Base-by-base conservation (phyloP, 192 early-diverging fungal species). In the Umbelopsis sp. region DNA sequence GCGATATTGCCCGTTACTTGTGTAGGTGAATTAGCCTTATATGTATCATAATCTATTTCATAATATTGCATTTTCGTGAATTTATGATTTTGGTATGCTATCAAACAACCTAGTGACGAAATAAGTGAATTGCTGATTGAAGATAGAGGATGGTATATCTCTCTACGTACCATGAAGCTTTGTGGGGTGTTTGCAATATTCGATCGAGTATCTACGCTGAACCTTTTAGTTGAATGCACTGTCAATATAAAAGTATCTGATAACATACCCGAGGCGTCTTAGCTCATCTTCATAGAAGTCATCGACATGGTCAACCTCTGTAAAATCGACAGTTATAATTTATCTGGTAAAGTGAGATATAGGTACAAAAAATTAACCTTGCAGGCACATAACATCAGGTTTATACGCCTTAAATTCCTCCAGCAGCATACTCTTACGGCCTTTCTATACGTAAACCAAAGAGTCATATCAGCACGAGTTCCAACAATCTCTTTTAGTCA, bases 231-330 rank as follows among this genome's bases (percentile, higher is more conserved):
- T 6, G 1, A 13, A 46, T 35, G 22, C 4, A 16, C 20, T 1
- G 3, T 15, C 20, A 18, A 11, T 37, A 11, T 15, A 44, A 6
- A 21, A n/a, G 11, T 15, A 53, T n/a, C 46, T 46, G 22, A 61
- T 8, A 7, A 52, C 49, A 44, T 70, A 80, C 64, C 78, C 78
- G 16, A 73, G 22, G 33, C 68, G 55, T 5, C 50, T 47, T 49
- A 80, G 61, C 2, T 37, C 22, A 7, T 67, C 52, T 23, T 70
- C 55, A 46, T 74, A 80, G 18, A 67, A 75, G 22, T 66, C 69
- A 15, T 80, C 69, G 22, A 72, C 70, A 23, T 73, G 71, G 55
- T 80, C 78, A 5, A 80, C 64, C 71, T 80, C 78, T 80, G 68
- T 6, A 21, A 25, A 20, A 9, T 51, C 25, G 37, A 45, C 16